These are phyloP conservation scores for Suillus bovinus DNA, from an alignment of 768 basidiomycete species.

Conservation along the genomic window DNA sequence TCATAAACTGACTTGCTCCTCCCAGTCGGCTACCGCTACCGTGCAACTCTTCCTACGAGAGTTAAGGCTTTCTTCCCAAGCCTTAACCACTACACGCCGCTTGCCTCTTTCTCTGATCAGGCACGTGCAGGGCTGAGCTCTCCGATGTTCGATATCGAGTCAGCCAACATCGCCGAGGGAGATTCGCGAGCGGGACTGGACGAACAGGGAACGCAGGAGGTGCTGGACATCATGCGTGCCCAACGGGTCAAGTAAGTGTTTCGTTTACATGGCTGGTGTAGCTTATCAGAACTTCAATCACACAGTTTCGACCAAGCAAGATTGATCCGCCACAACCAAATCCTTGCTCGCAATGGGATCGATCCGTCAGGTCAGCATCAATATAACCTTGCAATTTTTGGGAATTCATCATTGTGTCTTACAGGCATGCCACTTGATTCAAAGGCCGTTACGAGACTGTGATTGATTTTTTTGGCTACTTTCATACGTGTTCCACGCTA, in stretches of 20 bases:
- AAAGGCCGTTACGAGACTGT: conserved; percentile 71
- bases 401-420: neutral
- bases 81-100: conserved; percentile 65
- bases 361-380: conserved; percentile 77
- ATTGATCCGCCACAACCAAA: conserved; percentile 84
- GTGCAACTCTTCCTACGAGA: conserved; percentile 63
- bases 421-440: conserved; percentile 78
- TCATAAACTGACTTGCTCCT: conserved; percentile 10
- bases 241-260: conserved; percentile 78
- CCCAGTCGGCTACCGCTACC: conserved; percentile 77
- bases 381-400: neutral
- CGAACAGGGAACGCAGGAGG: conserved; percentile 83
- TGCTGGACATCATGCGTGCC: conserved; percentile 87
- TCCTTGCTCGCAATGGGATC: conserved; percentile 86
- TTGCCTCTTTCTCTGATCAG: conserved; percentile 80
- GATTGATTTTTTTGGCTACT: conserved; percentile 15
- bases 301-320: conserved; percentile 90
- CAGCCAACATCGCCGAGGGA: conserved; percentile 72
- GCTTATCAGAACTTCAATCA: conserved; percentile 11
- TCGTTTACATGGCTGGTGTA: neutral
- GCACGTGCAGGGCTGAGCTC: conserved; percentile 79
- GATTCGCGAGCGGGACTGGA: conserved; percentile 84
- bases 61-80: conserved; percentile 61
- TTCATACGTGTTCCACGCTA: conserved; percentile 7
- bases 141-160: conserved; percentile 81